These are phyloP conservation scores for Nadsonia fulvescens DNA, from an alignment of 805 yeast genomes.

Conservation along the genomic window DNA sequence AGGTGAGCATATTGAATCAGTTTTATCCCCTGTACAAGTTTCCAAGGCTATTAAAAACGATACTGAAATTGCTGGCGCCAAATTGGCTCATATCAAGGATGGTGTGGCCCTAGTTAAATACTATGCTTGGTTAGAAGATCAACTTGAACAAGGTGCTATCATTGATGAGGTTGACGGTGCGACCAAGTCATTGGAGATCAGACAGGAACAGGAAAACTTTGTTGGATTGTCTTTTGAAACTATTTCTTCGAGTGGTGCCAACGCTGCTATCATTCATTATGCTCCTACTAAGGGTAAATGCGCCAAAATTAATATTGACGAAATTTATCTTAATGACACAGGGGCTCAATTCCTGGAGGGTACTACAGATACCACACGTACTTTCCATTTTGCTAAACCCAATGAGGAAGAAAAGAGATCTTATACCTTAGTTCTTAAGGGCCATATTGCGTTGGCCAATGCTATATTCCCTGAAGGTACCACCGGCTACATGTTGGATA, in stretches of 20 bases:
- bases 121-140: constrained; percentile 67
- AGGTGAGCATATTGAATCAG: constrained; percentile 21
- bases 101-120: constrained; percentile 60
- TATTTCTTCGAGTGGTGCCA: constrained; percentile 57
- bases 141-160: constrained; percentile 23
- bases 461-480: constrained; percentile 63
- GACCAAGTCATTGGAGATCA: constrained; percentile 30
- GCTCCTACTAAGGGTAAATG: constrained; percentile 39
- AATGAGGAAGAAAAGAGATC: constrained; percentile 37
- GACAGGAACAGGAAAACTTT: constrained; percentile 20
- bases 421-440: constrained; percentile 78
- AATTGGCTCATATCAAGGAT: constrained; percentile 65
- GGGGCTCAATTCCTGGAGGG: constrained; percentile 91
- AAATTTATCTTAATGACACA: constrained; percentile 65
- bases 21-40: constrained; percentile 42
- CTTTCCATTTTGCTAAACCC: constrained; percentile 51
- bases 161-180: constrained; percentile 45
- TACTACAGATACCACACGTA: constrained; percentile 90
- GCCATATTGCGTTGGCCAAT: constrained; percentile 73
- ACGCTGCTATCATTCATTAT: constrained; percentile 65
- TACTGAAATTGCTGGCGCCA: constrained; percentile 55
- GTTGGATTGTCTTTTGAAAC: constrained; percentile 55
- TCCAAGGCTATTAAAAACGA: constrained; percentile 63
- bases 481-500: constrained; percentile 61
- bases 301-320: constrained; percentile 42